Percentiles rank a stretch among this genome's conserved stretches.
Evolutionary conservation across 163 green algal genomes (phyloP).

Genomic region (Scenedesmus sp.): DNA sequence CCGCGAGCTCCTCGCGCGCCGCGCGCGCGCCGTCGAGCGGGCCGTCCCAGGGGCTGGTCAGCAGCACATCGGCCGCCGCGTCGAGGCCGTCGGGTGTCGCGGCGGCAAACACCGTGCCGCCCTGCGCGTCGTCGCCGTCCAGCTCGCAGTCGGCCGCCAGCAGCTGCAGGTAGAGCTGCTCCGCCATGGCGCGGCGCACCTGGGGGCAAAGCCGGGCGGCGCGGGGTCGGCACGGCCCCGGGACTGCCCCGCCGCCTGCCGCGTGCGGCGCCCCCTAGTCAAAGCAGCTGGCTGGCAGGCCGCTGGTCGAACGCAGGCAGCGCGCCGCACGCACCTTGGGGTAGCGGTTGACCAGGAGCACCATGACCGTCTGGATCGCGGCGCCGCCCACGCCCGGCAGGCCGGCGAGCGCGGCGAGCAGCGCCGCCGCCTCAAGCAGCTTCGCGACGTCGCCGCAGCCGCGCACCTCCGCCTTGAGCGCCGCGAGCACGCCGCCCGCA

Average conservation of each 20-base stretch:
- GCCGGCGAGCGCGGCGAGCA: conserved; percentile 69
- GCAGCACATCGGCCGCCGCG: conserved; percentile 54
- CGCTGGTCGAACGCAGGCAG: neutral
- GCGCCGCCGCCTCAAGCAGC: conserved; percentile 63
- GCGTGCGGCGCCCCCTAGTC: neutral
- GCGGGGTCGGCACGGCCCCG: too few species aligned
- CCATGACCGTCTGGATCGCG: conserved; percentile 68
- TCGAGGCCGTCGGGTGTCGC: conserved; percentile 32
- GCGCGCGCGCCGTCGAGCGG: conserved; percentile 57
- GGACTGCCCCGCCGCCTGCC: too few species aligned
- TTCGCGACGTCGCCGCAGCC: conserved; percentile 74
- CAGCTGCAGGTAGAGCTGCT: conserved; percentile 85
- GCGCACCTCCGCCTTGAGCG: conserved; percentile 56
- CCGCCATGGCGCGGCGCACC: conserved; percentile 76
- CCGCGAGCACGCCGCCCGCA: conserved; percentile 56
- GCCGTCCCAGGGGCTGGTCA: conserved; percentile 62
- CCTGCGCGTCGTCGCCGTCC: neutral
- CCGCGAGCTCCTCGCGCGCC: conserved; percentile 51
- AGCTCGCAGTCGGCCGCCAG: conserved; percentile 59
- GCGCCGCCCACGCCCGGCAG: neutral
- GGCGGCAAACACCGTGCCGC: neutral
- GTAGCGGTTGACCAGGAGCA: conserved; percentile 77
- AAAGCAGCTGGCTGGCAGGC: neutral
- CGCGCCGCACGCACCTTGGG: conserved; percentile 66
- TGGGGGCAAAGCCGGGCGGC: too few species aligned